Percentiles rank a stretch among this genome's conserved stretches.
Conservation (phyloP, 495 filamentous ascomycete genomes). For the Parathielavia appendiculata region DNA sequence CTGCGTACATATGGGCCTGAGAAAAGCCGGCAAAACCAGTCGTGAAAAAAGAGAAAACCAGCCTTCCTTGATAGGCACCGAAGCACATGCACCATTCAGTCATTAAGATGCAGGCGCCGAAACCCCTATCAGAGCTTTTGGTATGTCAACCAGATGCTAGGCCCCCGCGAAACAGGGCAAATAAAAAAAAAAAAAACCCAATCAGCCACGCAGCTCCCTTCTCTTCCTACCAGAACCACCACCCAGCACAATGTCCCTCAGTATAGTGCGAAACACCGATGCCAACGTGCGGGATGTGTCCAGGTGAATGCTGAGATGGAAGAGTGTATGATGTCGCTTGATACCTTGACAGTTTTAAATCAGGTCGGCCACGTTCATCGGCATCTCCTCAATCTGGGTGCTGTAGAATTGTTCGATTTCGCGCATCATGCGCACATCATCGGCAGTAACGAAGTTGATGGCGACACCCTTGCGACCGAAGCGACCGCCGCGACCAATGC, state of each 20-base stretch:
- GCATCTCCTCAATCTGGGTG: slow-evolving; percentile 99
- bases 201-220: slow-evolving; percentile 16
- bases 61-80: slow-evolving; percentile 28
- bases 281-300: slow-evolving; percentile 26
- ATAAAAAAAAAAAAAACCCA: slow-evolving; percentile 17
- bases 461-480: slow-evolving; percentile 98
- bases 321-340: slow-evolving; percentile 16
- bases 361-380: slow-evolving; percentile 83
- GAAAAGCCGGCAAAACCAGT: slow-evolving; percentile 20
- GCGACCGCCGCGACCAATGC: slow-evolving; percentile 90
- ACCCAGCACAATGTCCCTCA: slow-evolving; percentile 26
- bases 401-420: slow-evolving; percentile 97
- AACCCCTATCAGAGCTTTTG: slow-evolving; percentile 29
- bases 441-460: slow-evolving; percentile 98
- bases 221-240: slow-evolving; percentile 28
- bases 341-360: slow-evolving; percentile 36
- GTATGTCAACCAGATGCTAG: slow-evolving; percentile 28
- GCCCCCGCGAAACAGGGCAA: slow-evolving; percentile 21
- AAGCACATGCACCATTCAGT: slow-evolving; percentile 31
- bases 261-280: slow-evolving; percentile 23
- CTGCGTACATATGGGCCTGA: slow-evolving; percentile 32
- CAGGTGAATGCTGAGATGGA: slow-evolving; percentile 28
- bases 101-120: slow-evolving; percentile 28
- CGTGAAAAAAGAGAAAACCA: slow-evolving; percentile 25
- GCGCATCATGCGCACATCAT: slow-evolving; percentile 94